Percentiles rank a stretch among this genome's conserved stretches.
These are phyloP conservation scores for Arthroderma sp. DNA, from an alignment of 2,329 filamentous ascomycete genomes.

Conservation along the genomic window DNA sequence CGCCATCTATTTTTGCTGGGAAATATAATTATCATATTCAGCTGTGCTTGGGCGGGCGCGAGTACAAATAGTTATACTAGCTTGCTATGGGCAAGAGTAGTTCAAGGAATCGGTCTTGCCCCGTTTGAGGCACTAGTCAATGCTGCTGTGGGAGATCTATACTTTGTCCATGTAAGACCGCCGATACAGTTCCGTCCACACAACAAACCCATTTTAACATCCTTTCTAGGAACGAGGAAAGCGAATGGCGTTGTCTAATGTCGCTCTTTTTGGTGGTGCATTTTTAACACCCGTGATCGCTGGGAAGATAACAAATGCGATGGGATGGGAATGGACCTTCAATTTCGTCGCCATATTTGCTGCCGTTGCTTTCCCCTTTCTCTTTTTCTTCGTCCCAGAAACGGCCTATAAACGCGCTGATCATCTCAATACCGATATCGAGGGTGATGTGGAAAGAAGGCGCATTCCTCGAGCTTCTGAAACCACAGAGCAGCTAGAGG, in stretches of 20 bases:
- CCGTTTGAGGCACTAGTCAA: slow-evolving; percentile 87
- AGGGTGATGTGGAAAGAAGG: slow-evolving; percentile 20
- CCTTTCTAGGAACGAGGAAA: slow-evolving; percentile 54
- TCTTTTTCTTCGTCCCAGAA: slow-evolving; percentile 73
- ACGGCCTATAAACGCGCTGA: slow-evolving; percentile 60
- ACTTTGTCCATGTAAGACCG: slow-evolving; percentile 63
- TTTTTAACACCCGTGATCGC: slow-evolving; percentile 81
- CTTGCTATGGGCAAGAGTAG: slow-evolving; percentile 62
- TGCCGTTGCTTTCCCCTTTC: slow-evolving; percentile 52
- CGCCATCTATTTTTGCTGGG: slow-evolving; percentile 75
- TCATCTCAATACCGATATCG: slow-evolving; percentile 56
- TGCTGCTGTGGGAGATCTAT: slow-evolving; percentile 76
- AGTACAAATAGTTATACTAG: slow-evolving; percentile 55
- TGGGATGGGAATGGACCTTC: slow-evolving; percentile 82
- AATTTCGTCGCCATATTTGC: slow-evolving; percentile 79
- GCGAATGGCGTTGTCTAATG: slow-evolving; percentile 70
- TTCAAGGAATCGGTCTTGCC: slow-evolving; percentile 75
- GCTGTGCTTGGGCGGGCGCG: slow-evolving; percentile 65
- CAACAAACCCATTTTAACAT: background rate
- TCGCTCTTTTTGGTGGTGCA: slow-evolving; percentile 56
- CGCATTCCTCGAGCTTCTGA: slow-evolving; percentile 3
- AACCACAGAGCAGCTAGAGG: background rate
- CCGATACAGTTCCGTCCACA: background rate
- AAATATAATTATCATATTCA: slow-evolving; percentile 57
- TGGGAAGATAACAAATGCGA: slow-evolving; percentile 62